Percentiles rank a stretch among this genome's conserved stretches.
These are phyloP conservation scores for Basidiobolus meristosporus DNA, from an alignment of 371 early-diverging fungal species.

Conservation along the genomic window DNA sequence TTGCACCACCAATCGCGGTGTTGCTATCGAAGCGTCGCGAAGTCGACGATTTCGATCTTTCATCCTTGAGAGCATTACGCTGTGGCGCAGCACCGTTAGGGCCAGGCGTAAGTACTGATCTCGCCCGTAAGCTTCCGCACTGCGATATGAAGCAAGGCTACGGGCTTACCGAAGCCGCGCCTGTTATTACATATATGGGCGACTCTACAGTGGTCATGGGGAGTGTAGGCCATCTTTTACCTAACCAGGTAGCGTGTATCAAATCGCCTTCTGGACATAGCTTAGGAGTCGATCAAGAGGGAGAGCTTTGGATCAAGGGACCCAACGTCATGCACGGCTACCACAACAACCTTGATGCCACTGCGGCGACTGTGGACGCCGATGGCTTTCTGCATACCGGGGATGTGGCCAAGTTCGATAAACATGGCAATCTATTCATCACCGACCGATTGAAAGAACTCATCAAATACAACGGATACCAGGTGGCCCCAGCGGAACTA, in stretches of 20 bases:
- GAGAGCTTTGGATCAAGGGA: conserved; percentile 65
- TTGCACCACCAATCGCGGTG: conserved; percentile 66
- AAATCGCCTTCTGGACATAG: conserved; percentile 18
- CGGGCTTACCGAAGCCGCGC: conserved; percentile 48
- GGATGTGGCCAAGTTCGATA: conserved; percentile 49
- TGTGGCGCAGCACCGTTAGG: conserved; percentile 71
- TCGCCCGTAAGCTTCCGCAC: conserved; percentile 23
- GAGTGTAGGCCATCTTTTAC: conserved; percentile 41
- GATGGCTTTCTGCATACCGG: conserved; percentile 71
- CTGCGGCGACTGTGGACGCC: conserved; percentile 31
- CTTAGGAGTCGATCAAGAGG: conserved; percentile 27
- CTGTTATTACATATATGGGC: conserved; percentile 9
- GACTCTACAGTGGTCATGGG: conserved; percentile 14
- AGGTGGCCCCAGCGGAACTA: conserved; percentile 70
- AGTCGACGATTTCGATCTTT: conserved; percentile 38
- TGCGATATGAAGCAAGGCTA: conserved; percentile 47
- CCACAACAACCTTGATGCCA: conserved; percentile 42
- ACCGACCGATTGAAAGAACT: conserved; percentile 35
- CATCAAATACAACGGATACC: conserved; percentile 43
- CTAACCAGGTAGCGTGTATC: conserved; percentile 45
- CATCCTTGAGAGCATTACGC: conserved; percentile 25
- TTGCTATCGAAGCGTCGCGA: conserved; percentile 35
- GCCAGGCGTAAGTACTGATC: conserved; percentile 22
- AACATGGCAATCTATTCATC: conserved; percentile 30
- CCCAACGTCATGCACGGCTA: conserved; percentile 67